phyloP scores from a whole-genome alignment of 495 filamentous ascomycete species.

The Penicillium silybi region DNA sequence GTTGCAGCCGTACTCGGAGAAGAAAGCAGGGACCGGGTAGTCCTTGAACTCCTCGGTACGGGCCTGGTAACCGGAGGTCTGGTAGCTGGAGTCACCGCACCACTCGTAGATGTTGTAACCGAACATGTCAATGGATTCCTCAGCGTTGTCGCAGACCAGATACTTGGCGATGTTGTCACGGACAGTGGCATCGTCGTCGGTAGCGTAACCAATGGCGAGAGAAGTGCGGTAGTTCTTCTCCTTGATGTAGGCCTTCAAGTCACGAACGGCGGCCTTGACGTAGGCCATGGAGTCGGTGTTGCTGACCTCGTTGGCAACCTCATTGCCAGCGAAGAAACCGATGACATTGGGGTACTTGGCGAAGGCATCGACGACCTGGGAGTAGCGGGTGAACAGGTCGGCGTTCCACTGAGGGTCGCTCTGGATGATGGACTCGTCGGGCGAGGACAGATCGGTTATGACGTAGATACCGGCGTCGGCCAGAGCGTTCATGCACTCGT shows the following conservation, averaged over 20 bases:
- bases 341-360: conserved; percentile 81
- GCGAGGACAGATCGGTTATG: conserved; percentile 83
- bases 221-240: conserved; percentile 61
- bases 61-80: conserved; percentile 69
- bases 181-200: conserved; percentile 83
- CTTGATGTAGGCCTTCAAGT: conserved; percentile 92
- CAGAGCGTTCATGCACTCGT: conserved; percentile 80
- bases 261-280: conserved; percentile 96
- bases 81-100: conserved; percentile 80
- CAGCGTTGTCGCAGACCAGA: conserved; percentile 79
- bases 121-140: conserved; percentile 85
- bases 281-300: conserved; percentile 87
- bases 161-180: conserved; percentile 76
- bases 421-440: conserved; percentile 76
- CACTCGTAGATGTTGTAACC: conserved; percentile 99
- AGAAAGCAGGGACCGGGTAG: conserved; percentile 92
- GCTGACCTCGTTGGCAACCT: conserved; percentile 80
- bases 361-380: conserved; percentile 78
- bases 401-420: conserved; percentile 73
- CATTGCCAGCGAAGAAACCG: conserved; percentile 97
- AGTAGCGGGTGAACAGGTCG: conserved; percentile 76
- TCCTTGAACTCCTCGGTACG: conserved; percentile 79
- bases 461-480: conserved; percentile 91
- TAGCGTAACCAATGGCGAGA: conserved; percentile 90
- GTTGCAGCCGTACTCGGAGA: conserved; percentile 98